Evolutionary conservation across 2,329 filamentous ascomycete species (phyloP).

Genomic region (Dactylonectria macrodidyma): DNA sequence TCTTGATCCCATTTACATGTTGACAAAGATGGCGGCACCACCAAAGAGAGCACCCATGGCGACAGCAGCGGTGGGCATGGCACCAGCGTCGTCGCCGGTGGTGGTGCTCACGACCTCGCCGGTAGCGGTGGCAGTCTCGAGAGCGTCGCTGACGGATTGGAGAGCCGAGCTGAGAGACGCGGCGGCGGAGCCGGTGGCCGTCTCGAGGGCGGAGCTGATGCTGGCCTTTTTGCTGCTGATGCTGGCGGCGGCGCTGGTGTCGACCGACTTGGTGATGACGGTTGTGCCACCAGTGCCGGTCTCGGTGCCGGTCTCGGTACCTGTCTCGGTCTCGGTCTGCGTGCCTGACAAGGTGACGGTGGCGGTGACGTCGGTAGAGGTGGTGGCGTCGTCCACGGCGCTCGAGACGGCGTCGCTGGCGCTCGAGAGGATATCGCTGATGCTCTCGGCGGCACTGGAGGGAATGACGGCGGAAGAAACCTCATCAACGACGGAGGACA

Average conservation of each 20-base stretch:
- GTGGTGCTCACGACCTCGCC: neutral
- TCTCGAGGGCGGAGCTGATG: slow-evolving; percentile 15
- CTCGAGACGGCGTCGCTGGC: neutral
- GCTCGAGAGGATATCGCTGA: slow-evolving; percentile 6
- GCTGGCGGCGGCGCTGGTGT: slow-evolving; percentile 10
- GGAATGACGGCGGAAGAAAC: neutral
- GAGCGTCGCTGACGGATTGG: slow-evolving; percentile 1
- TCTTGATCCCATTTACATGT: slow-evolving; percentile 5
- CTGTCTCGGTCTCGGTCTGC: too few relatives aligned
- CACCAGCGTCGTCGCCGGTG: neutral
- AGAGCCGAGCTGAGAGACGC: slow-evolving; percentile 16
- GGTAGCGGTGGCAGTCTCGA: neutral
- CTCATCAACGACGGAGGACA: neutral
- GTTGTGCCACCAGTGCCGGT: neutral
- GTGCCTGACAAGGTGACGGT: too few relatives aligned
- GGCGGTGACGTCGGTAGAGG: neutral
- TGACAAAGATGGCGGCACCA: slow-evolving; percentile 16
- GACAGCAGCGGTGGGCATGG: slow-evolving; percentile 16
- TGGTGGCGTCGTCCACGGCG: neutral
- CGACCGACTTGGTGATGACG: slow-evolving; percentile 2
- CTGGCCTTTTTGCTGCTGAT: slow-evolving; percentile 11
- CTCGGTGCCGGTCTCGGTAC: too few relatives aligned
- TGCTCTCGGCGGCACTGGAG: slow-evolving; percentile 4
- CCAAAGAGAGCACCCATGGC: slow-evolving; percentile 17
- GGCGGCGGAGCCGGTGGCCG: slow-evolving; percentile 5